Base-by-base conservation (phyloP, 768 basidiomycete genomes). In the Hygrocybe coccinea region DNA sequence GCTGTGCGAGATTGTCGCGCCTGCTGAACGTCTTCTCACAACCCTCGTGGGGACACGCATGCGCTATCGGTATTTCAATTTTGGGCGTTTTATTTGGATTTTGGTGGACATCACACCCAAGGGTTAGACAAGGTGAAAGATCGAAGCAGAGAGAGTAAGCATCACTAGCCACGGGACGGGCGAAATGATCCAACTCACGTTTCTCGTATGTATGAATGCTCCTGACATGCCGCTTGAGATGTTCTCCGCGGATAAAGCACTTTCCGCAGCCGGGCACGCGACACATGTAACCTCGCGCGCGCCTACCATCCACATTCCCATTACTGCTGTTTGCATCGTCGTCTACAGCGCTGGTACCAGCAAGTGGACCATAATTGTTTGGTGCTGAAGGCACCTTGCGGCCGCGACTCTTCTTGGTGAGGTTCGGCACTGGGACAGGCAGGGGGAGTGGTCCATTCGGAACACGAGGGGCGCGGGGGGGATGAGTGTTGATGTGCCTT, bases 161-260 rank as follows among this genome's bases (percentile, higher is more conserved):
- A 38, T 29, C 29, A 24, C 0, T n/a, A 5, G 38, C 19, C 25
- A 52, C n/a, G n/a, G n/a, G n/a, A 50, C 48, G 22, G 54, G 50
- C n/a, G n/a, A 50, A 14, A 39, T 56, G 52, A 37, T 10, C 9
- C 43, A 1, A 77, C 89, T 70, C 61, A 91, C 90, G 87, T 76
- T 87, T 90, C 63, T 91, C 89, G 60, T 88, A 75, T 1, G 90
- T 91, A 68, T 93, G 90, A 48, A 93, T 85, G 52, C 84, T 85
- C 56, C 85, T 69, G 17, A 91, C 79, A 71, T 92, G 91, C 24
- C 91, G 73, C 71, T 91, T 90, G 55, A 94, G 72, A 68, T 93
- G 91, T 61, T 91, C 89, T 1, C 84, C 81, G 2, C 91, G 76
- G 36, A 81, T 81, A 62, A 94, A 94, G 55, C 84, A 84, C 72